Evolutionary conservation across 2,329 filamentous ascomycete genomes (phyloP).

Genomic region (Bimuria novae-zelandiae): DNA sequence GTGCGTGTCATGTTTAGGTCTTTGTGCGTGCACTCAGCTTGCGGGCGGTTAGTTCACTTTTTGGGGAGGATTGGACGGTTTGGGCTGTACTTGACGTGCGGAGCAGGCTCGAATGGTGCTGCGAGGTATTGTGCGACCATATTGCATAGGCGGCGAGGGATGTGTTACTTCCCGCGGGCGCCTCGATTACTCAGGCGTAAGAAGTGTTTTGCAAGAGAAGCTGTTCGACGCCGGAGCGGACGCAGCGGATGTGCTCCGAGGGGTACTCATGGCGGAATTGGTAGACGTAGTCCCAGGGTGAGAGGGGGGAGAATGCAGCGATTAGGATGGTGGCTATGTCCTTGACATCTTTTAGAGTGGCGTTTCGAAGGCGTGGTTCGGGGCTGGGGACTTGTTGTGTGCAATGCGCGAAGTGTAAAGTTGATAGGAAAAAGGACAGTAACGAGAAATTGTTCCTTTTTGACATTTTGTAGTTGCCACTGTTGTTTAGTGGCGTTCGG

Average conservation of each 20-base stretch:
- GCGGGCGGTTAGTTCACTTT: not conserved
- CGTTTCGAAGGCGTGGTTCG: constrained; percentile 5
- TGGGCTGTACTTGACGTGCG: not conserved
- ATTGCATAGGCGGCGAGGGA: not conserved
- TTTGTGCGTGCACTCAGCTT: constrained; percentile 10
- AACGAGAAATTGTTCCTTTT: too few relatives aligned
- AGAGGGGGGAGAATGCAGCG: constrained; percentile 6
- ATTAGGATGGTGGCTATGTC: constrained; percentile 9
- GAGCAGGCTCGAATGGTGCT: not conserved
- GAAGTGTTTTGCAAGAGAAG: not conserved
- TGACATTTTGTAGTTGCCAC: too few relatives aligned
- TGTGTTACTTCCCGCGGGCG: not conserved
- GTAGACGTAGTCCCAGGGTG: constrained; percentile 4
- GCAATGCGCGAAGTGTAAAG: too few relatives aligned
- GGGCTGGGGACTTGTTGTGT: too few relatives aligned
- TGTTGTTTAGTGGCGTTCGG: too few relatives aligned
- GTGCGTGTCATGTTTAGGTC: constrained; percentile 8
- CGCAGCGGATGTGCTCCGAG: constrained; percentile 4
- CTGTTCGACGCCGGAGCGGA: not conserved
- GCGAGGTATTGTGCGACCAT: not conserved
- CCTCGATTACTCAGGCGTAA: constrained; percentile 3
- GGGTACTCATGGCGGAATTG: constrained; percentile 3
- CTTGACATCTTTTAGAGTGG: constrained; percentile 2
- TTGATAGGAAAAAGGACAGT: too few relatives aligned
- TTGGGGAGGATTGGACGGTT: too few relatives aligned